Evolutionary conservation across 2,329 filamentous ascomycete species (phyloP), one percentile per base, ranked within the genome.

Genomic region (Myrmaecium sp.): DNA sequence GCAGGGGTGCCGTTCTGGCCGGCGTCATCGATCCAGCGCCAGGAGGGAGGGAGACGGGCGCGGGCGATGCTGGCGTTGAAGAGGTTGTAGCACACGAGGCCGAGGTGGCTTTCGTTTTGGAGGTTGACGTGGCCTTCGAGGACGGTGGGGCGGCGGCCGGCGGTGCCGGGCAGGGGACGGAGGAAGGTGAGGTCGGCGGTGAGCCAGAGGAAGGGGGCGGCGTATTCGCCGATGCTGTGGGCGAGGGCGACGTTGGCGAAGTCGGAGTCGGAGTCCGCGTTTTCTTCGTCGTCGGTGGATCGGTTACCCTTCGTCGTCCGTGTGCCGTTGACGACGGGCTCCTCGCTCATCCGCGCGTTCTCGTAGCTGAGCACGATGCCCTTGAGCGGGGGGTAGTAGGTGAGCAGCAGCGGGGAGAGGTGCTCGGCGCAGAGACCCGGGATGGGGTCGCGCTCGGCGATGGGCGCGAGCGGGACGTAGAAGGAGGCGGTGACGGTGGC

Each of bases 1-100:
- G 18, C 18, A n/a, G 6, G 6, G 6, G 18, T 20, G 18, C 7
- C 6, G 21, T 35, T 40, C 18, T 70, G 61, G 2, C 80, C 82
- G 4, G 62, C 55, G 3, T 60, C 71, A 48, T 72, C 68, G 10
- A 81, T 63, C 76, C 82, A 95, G 33, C 60, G 70, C 89, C 86
- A 98, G 14, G 67, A 65, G 9, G 57, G 51, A 0, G 89, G 89
- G 10, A 98, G 59, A 18, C 80, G 64, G 33, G 68, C 69, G 13
- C 74, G 64, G 41, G 86, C 77, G 32, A 98, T 79, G 22, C 76
- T 81, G 1, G 86, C 80, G 39, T 89, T 92, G 62, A 95, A 95
- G 37, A 82, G 70, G 49, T 86, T 86, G 55, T 82, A 84, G 49
- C 82, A 89, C 7, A 91, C 71, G 3, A 94, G 67, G 12, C 86